Evolutionary conservation across 1,139 yeast genomes (phyloP), one percentile per base, ranked within the genome.

Genomic region (Geotrichum carabidarum): DNA sequence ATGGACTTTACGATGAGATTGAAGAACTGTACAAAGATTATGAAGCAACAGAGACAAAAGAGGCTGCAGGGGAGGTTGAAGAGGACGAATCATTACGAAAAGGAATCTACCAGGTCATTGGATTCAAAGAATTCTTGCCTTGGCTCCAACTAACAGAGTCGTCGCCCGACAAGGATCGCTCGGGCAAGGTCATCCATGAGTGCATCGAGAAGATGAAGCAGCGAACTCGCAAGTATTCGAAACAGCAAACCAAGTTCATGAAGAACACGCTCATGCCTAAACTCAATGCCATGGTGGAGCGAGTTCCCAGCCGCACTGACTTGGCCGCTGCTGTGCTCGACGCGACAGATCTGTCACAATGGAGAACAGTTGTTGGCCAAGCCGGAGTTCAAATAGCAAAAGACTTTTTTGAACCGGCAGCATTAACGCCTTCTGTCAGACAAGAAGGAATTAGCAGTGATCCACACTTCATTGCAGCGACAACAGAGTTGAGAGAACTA

Each of bases 101-200:
- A 54, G 98, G 99, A 0, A 79, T 93, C 0, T 91, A 90, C 89
- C 99, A 93, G 70, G 96, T 89, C 1, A 90, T 93, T 63, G 99
- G 99, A 1, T 93, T 89, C 68, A 88, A 89, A 65, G 98, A 93
- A 68, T 91, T 93, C 66, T 68, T 90, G 41, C 95, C 96, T 0
- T 91, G 90, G 85, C 69, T 93, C 4, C 11, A 22, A 12, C 27
- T 31, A n/a, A 27, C 63, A 71, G 27, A 22, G 27, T 22, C 27
- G 27, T 22, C 27, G 27, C 27, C 27, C 3, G 27, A 22, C 27
- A 22, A 22, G 27, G 27, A 22, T 5, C 27, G 27, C 27, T 22
- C 27, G 5, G 27, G 27, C 27, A 22, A 22, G 5, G 57, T 49
- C 18, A 75, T 82, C 55, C 64, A 64, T 1, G 70, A 71, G 6